Conservation (phyloP, 768 basidiomycete genomes). For the Trametes cinnabarina region DNA sequence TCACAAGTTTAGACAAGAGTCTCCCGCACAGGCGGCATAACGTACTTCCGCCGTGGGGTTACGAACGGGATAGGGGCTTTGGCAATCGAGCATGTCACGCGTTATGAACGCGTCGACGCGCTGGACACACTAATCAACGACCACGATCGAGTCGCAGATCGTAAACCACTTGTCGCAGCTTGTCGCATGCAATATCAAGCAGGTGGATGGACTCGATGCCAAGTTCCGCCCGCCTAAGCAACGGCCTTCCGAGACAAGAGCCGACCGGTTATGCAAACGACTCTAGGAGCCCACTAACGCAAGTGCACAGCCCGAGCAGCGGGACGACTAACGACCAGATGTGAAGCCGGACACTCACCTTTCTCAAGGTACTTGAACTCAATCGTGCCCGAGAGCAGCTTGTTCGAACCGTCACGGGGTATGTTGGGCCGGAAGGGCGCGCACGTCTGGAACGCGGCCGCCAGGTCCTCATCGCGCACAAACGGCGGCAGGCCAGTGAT, state of each 20-base stretch:
- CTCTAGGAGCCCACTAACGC: neutral
- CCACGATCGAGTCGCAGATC: neutral
- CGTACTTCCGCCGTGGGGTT: neutral
- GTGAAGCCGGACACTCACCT: slow-evolving; percentile 46
- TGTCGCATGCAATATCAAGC: neutral
- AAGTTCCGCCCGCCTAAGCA: neutral
- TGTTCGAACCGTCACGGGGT: slow-evolving; percentile 52
- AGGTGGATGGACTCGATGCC: neutral
- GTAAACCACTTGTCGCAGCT: neutral
- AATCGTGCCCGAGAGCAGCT: slow-evolving; percentile 66
- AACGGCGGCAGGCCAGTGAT: slow-evolving; percentile 74
- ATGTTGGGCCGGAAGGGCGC: slow-evolving; percentile 83
- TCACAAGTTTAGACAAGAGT: neutral
- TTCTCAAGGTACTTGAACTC: slow-evolving; percentile 82
- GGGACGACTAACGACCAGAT: neutral
- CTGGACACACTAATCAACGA: neutral
- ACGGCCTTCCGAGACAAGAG: neutral
- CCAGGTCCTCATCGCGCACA: slow-evolving; percentile 75
- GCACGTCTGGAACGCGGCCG: slow-evolving; percentile 67
- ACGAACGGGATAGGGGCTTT: neutral
- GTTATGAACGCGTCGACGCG: neutral
- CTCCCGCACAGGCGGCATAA: neutral
- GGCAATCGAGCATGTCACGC: neutral
- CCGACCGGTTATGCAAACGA: neutral
- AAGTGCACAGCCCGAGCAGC: too few species aligned